Evolutionary conservation across 2,329 filamentous ascomycete genomes (phyloP).

Genomic region (Aspergillus carbonarius): DNA sequence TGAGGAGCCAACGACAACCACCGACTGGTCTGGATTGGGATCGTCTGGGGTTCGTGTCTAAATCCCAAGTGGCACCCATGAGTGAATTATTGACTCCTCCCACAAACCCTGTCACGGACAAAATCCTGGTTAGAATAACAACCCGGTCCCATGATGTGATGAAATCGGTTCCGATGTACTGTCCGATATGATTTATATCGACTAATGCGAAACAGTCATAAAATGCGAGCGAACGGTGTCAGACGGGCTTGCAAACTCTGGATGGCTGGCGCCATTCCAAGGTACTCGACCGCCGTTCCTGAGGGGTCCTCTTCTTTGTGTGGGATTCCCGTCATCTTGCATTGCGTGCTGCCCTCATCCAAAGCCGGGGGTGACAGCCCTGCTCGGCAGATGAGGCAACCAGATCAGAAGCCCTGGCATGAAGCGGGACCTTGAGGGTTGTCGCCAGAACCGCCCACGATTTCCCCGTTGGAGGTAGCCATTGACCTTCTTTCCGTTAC

Average conservation of each 20-base stretch:
- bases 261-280: neutral
- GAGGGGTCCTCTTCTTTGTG: neutral
- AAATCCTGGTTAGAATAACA: slow-evolving; percentile 1
- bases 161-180: slow-evolving; percentile 11
- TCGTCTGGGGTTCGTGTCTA: slow-evolving; percentile 19
- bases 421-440: neutral
- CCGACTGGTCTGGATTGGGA: slow-evolving; percentile 16
- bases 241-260: slow-evolving; percentile 5
- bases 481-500: slow-evolving; percentile 37
- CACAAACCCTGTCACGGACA: neutral
- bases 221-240: slow-evolving; percentile 3
- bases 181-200: slow-evolving; percentile 18
- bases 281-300: neutral
- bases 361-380: slow-evolving; percentile 3
- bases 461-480: slow-evolving; percentile 6
- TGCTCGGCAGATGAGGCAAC: slow-evolving; percentile 6
- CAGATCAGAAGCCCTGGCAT: neutral
- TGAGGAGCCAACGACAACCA: slow-evolving; percentile 4
- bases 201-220: slow-evolving; percentile 22
- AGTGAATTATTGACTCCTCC: slow-evolving; percentile 3
- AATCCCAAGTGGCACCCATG: neutral
- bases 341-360: neutral
- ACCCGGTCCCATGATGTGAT: slow-evolving; percentile 2
- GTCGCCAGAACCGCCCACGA: slow-evolving; percentile 16
- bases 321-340: neutral